phyloP scores from a whole-genome alignment of 192 early-diverging fungal species.

The Chytriomyces hyalinus region DNA sequence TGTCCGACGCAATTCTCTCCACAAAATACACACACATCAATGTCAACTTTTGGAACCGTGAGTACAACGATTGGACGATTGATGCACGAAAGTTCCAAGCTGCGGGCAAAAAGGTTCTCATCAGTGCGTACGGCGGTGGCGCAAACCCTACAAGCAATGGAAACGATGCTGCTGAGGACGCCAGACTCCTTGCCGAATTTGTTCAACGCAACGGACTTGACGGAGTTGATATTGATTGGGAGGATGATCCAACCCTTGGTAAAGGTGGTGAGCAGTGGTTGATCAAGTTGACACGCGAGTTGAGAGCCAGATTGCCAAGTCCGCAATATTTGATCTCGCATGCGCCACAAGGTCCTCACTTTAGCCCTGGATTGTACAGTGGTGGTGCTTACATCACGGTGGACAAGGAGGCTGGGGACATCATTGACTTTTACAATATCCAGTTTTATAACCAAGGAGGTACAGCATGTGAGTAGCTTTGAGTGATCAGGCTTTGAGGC shows the following conservation, averaged over 20 bases:
- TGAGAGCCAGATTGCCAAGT: conserved; percentile 2
- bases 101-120: conserved; percentile 10
- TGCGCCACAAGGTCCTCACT: conserved; percentile 24
- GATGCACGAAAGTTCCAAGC: conserved; percentile 2
- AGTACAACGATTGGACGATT: background rate
- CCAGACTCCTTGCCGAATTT: background rate
- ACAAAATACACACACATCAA: background rate
- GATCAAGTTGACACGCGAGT: conserved; percentile 7
- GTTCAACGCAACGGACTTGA: conserved; percentile 8
- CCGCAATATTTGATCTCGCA: conserved; percentile 19
- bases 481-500: background rate
- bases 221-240: background rate
- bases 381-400: conserved; percentile 10
- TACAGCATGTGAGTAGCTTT: background rate
- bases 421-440: conserved; percentile 20
- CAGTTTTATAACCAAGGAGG: conserved; percentile 28
- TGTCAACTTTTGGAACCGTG: background rate
- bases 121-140: conserved; percentile 4
- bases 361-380: background rate
- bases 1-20: background rate
- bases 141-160: conserved; percentile 8
- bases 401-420: conserved; percentile 7
- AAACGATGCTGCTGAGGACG: background rate
- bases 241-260: background rate
- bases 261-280: conserved; percentile 9